phyloP scores from a whole-genome alignment of 2,329 filamentous ascomycete species.

The Pseudogymnoascus sp. region DNA sequence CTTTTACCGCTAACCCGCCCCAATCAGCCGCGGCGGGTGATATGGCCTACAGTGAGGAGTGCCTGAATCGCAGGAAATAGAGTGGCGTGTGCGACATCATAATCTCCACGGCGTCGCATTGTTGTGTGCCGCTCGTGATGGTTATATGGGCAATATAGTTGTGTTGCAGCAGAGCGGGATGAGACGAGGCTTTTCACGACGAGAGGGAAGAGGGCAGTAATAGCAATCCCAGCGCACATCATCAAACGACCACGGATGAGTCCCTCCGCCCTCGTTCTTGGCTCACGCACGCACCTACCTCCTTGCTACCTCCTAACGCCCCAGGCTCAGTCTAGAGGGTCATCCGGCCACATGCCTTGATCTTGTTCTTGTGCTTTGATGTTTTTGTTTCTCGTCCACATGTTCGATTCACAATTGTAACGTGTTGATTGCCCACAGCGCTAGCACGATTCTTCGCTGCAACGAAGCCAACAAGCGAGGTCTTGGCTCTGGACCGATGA shows the following conservation, averaged over 20 bases:
- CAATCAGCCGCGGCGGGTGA: not conserved
- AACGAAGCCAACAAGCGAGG: not conserved
- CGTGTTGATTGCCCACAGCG: not conserved
- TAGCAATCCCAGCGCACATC: not conserved
- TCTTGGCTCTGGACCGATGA: not conserved
- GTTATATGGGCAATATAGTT: not conserved
- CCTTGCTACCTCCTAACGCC: not conserved
- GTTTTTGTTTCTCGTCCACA: not conserved
- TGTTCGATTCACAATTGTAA: slow-evolving; percentile 2
- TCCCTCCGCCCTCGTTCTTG: not conserved
- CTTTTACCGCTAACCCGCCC: not conserved
- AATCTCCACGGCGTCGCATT: not conserved
- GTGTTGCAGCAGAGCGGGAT: not conserved
- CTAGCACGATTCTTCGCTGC: not conserved
- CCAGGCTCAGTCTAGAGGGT: not conserved
- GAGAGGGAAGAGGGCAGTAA: not conserved
- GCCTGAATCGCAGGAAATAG: not conserved
- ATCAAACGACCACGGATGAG: not conserved
- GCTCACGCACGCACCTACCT: not conserved
- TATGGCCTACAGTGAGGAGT: not conserved
- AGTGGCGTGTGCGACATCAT: not conserved
- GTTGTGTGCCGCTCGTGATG: not conserved
- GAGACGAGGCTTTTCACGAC: not conserved
- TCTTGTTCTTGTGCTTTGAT: not conserved
- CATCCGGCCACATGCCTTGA: not conserved